Conservation (phyloP, 2,329 filamentous ascomycete genomes). For the Aspergillus eucalypticola region DNA sequence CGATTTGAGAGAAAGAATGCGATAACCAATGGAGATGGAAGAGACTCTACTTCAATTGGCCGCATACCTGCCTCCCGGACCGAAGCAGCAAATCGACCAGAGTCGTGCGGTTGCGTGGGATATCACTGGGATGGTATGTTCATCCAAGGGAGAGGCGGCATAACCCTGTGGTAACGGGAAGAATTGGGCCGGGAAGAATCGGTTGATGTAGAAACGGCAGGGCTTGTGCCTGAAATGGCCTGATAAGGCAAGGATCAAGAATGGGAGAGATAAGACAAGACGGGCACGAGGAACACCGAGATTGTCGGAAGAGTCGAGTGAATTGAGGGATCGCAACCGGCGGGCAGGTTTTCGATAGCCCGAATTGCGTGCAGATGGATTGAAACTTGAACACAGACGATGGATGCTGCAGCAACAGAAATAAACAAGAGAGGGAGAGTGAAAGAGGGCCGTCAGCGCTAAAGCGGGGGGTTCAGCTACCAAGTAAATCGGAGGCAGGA, state of each 20-base stretch:
- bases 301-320: background rate
- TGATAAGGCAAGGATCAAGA: background rate
- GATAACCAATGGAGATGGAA: constrained; percentile 27
- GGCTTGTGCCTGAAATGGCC: constrained; percentile 4
- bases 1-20: constrained; percentile 31
- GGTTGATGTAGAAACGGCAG: constrained; percentile 30
- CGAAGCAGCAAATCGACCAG: constrained; percentile 26
- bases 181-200: constrained; percentile 18
- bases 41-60: constrained; percentile 33
- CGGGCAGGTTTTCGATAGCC: background rate
- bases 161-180: constrained; percentile 22
- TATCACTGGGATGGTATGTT: constrained; percentile 22
- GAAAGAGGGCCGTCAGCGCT: constrained; percentile 3
- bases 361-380: background rate
- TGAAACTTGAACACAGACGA: background rate
- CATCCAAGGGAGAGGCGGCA: constrained; percentile 28
- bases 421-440: constrained; percentile 6
- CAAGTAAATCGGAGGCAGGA: constrained; percentile 21
- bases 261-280: background rate
- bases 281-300: background rate
- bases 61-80: constrained; percentile 42
- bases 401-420: constrained; percentile 2
- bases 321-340: background rate
- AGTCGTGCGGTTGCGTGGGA: constrained; percentile 8
- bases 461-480: constrained; percentile 8